Conservation (phyloP, 768 basidiomycete species). For the Pisolithus marmoratus region DNA sequence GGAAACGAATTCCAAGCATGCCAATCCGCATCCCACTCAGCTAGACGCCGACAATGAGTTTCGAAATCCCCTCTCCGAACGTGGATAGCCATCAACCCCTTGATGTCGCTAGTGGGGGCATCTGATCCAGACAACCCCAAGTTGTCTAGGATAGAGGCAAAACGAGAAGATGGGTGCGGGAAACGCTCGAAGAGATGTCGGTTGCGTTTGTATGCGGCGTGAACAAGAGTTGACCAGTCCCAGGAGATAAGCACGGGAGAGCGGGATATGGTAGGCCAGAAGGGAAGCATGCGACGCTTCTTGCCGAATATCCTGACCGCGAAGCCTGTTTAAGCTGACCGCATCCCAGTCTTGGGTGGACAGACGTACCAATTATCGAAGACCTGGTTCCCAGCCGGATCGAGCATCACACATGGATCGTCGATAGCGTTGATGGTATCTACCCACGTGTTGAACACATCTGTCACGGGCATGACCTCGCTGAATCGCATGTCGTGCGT, state of each 20-base stretch:
- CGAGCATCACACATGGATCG: slow-evolving; percentile 37
- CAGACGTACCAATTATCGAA: slow-evolving; percentile 33
- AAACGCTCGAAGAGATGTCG: slow-evolving; percentile 17
- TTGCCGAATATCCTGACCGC: slow-evolving; percentile 28
- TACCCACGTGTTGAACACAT: slow-evolving; percentile 35
- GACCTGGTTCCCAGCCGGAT: slow-evolving; percentile 17
- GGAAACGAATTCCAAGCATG: slow-evolving; percentile 43
- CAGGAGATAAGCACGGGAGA: slow-evolving; percentile 33
- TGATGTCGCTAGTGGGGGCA: slow-evolving; percentile 15
- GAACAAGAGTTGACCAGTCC: slow-evolving; percentile 34
- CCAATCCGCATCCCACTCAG: slow-evolving; percentile 30
- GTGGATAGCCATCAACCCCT: slow-evolving; percentile 45
- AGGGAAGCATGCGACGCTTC: slow-evolving; percentile 25
- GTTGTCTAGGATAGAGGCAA: neutral
- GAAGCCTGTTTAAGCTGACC: neutral
- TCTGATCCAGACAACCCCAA: neutral
- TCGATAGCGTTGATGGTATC: slow-evolving; percentile 28
- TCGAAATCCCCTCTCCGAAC: slow-evolving; percentile 47
- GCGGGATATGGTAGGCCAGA: slow-evolving; percentile 28
- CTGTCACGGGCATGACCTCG: slow-evolving; percentile 18
- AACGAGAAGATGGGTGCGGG: neutral
- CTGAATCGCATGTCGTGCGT: slow-evolving; percentile 24
- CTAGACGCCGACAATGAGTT: slow-evolving; percentile 39
- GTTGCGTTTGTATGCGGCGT: slow-evolving; percentile 28
- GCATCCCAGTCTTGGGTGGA: neutral